A percentile compares a stretch with the other conserved stretches of the same genome.
These are phyloP conservation scores for Gynandropsis gynandra DNA, from an alignment of 345 rosid genomes.

Conservation along the genomic window DNA sequence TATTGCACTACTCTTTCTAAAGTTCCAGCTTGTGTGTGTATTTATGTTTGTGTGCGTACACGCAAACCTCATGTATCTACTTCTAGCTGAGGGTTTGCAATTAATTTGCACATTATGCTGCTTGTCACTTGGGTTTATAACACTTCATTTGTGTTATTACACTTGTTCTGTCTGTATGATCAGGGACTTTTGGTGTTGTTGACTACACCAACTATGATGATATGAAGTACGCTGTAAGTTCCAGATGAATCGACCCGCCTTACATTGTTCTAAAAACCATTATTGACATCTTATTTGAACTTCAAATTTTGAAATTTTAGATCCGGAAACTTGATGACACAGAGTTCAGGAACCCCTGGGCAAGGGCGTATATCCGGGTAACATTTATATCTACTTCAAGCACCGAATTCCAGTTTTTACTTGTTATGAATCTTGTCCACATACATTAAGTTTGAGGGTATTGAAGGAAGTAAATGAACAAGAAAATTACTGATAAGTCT, in stretches of 20 bases:
- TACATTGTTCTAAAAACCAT: neutral
- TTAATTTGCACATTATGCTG: neutral
- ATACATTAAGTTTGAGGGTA: too few relatives aligned
- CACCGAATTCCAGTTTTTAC: neutral
- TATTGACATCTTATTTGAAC: neutral
- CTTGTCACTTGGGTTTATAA: neutral
- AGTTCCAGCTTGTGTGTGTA: too few relatives aligned
- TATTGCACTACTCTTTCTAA: too few relatives aligned
- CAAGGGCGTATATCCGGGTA: constrained; percentile 71
- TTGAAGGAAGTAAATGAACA: too few relatives aligned
- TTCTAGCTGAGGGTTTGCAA: too few relatives aligned
- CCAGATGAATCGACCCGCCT: constrained; percentile 1
- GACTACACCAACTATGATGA: constrained; percentile 89
- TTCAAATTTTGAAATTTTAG: constrained; percentile 23
- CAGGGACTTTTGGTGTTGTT: constrained; percentile 88
- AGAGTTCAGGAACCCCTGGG: constrained; percentile 85
- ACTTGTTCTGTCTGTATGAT: constrained; percentile 11
- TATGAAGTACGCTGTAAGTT: constrained; percentile 94
- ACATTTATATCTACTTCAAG: neutral
- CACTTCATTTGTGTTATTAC: neutral
- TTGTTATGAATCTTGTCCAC: too few relatives aligned
- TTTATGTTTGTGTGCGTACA: too few relatives aligned
- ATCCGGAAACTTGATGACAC: constrained; percentile 76
- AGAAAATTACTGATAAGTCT: too few relatives aligned
- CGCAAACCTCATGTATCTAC: too few relatives aligned